Evolutionary conservation across 495 filamentous ascomycete genomes (phyloP).

Genomic region (Apiosordaria backusii): DNA sequence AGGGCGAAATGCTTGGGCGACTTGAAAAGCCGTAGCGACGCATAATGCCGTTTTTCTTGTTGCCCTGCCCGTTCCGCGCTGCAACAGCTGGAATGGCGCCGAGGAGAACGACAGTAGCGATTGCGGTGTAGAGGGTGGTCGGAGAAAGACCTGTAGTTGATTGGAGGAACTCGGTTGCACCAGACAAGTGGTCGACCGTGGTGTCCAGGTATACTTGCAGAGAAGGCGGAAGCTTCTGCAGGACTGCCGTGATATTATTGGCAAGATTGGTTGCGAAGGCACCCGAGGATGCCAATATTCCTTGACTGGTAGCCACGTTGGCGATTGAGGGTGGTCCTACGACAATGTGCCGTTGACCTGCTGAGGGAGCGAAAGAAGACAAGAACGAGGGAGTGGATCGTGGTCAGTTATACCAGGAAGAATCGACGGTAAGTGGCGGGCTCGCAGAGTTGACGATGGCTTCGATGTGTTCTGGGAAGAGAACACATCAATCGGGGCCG

Average conservation of each 20-base stretch:
- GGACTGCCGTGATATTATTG: conserved; percentile 40
- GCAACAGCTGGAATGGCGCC: conserved; percentile 51
- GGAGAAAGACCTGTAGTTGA: conserved; percentile 47
- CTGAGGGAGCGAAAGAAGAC: conserved; percentile 14
- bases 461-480: neutral
- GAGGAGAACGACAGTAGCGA: conserved; percentile 41
- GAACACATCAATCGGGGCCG: neutral
- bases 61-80: conserved; percentile 35
- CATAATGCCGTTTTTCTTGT: conserved; percentile 45
- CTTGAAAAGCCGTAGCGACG: conserved; percentile 58
- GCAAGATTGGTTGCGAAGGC: conserved; percentile 42
- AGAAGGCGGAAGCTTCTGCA: conserved; percentile 39
- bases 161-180: conserved; percentile 54
- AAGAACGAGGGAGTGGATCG: conserved; percentile 3
- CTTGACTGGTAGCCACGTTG: conserved; percentile 56
- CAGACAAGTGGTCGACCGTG: conserved; percentile 45
- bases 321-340: conserved; percentile 38
- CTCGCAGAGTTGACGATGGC: neutral
- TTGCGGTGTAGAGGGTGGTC: conserved; percentile 43
- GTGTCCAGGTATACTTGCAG: conserved; percentile 48
- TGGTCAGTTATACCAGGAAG: neutral
- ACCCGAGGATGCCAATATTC: conserved; percentile 49
- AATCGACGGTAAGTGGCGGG: neutral
- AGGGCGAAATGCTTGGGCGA: conserved; percentile 54
- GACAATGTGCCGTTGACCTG: conserved; percentile 38